These are phyloP conservation scores for Gillenia trifoliata DNA, from an alignment of 306 rosid genomes.

Conservation along the genomic window DNA sequence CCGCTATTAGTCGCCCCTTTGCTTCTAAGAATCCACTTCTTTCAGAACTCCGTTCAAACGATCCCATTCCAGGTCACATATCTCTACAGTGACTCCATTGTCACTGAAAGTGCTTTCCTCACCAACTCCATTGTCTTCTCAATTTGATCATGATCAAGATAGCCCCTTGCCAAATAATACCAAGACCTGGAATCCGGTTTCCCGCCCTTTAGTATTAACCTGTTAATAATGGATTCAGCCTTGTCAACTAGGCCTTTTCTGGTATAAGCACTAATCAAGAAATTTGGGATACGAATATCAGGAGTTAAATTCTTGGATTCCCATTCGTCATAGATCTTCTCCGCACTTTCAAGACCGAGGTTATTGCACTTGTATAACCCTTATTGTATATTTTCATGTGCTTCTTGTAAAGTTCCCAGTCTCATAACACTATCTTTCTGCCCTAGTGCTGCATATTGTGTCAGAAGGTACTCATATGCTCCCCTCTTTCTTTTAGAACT, in stretches of 20 bases:
- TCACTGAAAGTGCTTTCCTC: constrained; percentile 3
- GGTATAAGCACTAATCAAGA: constrained; percentile 10
- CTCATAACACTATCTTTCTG: constrained; percentile 24
- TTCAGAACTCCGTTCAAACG: constrained; percentile 13
- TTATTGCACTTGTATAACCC: constrained; percentile 12
- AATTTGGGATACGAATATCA: constrained; percentile 21
- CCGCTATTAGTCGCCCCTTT: constrained; percentile 11
- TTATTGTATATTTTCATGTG: neutral
- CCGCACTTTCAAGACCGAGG: constrained; percentile 17
- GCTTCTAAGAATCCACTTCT: too few relatives aligned
- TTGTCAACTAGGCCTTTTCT: constrained; percentile 22
- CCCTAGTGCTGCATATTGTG: constrained; percentile 20
- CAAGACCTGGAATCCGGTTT: constrained; percentile 6
- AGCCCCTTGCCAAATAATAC: constrained; percentile 7
- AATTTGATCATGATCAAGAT: neutral
- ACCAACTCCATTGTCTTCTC: constrained; percentile 13
- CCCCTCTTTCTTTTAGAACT: neutral
- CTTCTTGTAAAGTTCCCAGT: constrained; percentile 20
- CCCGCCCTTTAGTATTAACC: neutral
- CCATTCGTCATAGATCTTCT: constrained; percentile 29
- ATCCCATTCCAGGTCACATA: constrained; percentile 8
- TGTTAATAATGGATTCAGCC: constrained; percentile 20
- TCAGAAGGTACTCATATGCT: constrained; percentile 12
- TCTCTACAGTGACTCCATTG: neutral
- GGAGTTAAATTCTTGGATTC: constrained; percentile 11